phyloP scores from a whole-genome alignment of 257 asterid species.

The Thymus mandschuricus region DNA sequence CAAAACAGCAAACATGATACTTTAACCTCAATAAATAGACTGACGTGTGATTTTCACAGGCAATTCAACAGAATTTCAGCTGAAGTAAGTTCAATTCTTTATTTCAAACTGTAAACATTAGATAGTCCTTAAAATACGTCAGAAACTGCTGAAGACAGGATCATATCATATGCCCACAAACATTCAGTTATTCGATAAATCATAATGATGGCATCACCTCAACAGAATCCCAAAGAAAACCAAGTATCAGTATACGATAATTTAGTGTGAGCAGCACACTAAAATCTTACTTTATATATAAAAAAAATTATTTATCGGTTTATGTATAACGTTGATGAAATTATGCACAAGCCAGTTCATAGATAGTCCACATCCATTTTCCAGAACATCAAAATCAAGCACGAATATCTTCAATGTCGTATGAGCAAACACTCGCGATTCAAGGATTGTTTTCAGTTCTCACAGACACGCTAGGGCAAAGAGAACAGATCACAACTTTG shows the following conservation, averaged over 20 bases:
- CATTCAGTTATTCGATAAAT: conserved; percentile 12
- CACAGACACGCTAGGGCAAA: conserved; percentile 13
- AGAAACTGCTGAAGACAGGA: conserved; percentile 11
- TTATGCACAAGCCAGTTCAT: background rate
- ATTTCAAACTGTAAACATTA: background rate
- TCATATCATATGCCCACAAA: background rate
- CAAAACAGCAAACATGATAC: conserved; percentile 3
- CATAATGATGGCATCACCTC: conserved; percentile 2
- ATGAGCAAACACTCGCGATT: conserved; percentile 13
- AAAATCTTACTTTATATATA: background rate
- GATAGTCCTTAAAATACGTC: conserved; percentile 11
- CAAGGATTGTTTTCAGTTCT: conserved; percentile 10
- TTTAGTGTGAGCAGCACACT: no score
- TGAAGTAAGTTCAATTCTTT: conserved; percentile 18
- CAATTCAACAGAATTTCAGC: background rate
- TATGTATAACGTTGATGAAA: background rate
- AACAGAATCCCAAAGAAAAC: conserved; percentile 23
- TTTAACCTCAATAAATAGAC: background rate
- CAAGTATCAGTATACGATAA: background rate
- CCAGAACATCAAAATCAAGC: background rate
- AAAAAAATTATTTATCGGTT: background rate
- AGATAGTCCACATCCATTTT: background rate
- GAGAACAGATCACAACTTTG: conserved; percentile 2
- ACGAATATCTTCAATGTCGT: conserved; percentile 5
- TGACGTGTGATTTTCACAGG: conserved; percentile 1